These are phyloP conservation scores for Eimeria necatrix DNA, from an alignment of 169 alveolate genomes.

Conservation along the genomic window DNA sequence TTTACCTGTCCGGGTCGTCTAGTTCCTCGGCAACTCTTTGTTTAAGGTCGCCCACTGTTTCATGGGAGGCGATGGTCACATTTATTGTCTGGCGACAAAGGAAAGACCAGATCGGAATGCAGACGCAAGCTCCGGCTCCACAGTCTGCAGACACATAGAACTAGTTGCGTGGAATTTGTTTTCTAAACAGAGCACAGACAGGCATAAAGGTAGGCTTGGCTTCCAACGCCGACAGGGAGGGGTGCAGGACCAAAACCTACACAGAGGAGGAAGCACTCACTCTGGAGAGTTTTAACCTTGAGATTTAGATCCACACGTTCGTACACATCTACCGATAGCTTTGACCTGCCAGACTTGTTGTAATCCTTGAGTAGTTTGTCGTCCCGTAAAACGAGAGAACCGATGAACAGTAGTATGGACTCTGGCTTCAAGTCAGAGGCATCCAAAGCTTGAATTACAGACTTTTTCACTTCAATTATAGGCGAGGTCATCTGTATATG, in stretches of 20 bases:
- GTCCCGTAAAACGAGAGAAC: constrained; percentile 47
- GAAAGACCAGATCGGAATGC: constrained; percentile 78
- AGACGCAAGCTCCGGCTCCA: constrained; percentile 77
- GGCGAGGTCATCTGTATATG: constrained; percentile 28
- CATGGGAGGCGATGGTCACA: constrained; percentile 50
- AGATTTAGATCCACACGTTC: constrained; percentile 71
- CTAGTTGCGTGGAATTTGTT: not conserved
- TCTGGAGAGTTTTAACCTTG: constrained; percentile 71
- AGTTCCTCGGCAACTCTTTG: constrained; percentile 61
- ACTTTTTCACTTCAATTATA: constrained; percentile 32
- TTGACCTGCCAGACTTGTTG: constrained; percentile 77
- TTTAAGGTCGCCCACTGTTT: constrained; percentile 75
- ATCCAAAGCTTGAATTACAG: not conserved
- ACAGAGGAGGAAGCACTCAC: not conserved
- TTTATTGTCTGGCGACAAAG: constrained; percentile 75
- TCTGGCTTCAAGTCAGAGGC: constrained; percentile 12
- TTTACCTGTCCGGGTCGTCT: constrained; percentile 75
- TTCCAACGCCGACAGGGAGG: too few relatives aligned
- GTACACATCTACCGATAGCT: constrained; percentile 69
- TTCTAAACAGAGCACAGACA: too few relatives aligned
- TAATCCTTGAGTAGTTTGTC: constrained; percentile 28
- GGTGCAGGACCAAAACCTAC: not conserved
- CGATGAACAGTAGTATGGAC: constrained; percentile 53
- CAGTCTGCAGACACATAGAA: constrained; percentile 33
- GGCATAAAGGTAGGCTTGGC: too few relatives aligned